Evolutionary conservation across 2,329 filamentous ascomycete species (phyloP).

Genomic region (Coniochaeta sp.): DNA sequence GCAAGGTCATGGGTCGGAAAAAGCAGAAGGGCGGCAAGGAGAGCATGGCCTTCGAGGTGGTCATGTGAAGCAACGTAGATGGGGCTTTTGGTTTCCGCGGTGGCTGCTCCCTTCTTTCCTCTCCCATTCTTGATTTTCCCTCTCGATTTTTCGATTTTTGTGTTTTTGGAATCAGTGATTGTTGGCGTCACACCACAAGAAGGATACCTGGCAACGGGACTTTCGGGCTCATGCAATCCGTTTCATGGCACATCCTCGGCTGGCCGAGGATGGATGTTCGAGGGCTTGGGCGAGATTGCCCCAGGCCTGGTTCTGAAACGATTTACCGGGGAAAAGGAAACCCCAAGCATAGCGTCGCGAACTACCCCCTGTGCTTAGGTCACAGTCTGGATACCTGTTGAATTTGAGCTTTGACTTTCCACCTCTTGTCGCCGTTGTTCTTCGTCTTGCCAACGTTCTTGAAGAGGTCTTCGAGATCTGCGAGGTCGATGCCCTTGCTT

Average conservation of each 20-base stretch:
- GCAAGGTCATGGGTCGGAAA: neutral
- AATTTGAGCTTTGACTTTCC: conserved; percentile 10
- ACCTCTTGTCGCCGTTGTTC: conserved; percentile 10
- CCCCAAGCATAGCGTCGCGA: neutral
- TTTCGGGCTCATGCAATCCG: neutral
- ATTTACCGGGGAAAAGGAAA: neutral
- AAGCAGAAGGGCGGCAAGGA: neutral
- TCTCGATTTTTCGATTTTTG: no score
- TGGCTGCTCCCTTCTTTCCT: neutral
- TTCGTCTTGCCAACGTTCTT: conserved; percentile 18
- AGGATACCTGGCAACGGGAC: neutral
- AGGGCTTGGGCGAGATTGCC: neutral
- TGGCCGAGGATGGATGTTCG: neutral
- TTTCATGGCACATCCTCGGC: neutral
- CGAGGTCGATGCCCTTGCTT: conserved; percentile 12
- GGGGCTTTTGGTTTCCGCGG: neutral
- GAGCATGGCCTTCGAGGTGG: neutral
- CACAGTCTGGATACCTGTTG: neutral
- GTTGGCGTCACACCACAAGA: conserved; percentile 1
- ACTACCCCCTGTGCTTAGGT: neutral
- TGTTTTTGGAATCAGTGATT: neutral
- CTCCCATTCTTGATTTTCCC: no score
- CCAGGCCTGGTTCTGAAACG: neutral
- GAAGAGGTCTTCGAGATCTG: conserved; percentile 17
- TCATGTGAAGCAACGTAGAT: no score